These are phyloP conservation scores for Trametes punicea DNA, from an alignment of 768 basidiomycete species.

Conservation along the genomic window DNA sequence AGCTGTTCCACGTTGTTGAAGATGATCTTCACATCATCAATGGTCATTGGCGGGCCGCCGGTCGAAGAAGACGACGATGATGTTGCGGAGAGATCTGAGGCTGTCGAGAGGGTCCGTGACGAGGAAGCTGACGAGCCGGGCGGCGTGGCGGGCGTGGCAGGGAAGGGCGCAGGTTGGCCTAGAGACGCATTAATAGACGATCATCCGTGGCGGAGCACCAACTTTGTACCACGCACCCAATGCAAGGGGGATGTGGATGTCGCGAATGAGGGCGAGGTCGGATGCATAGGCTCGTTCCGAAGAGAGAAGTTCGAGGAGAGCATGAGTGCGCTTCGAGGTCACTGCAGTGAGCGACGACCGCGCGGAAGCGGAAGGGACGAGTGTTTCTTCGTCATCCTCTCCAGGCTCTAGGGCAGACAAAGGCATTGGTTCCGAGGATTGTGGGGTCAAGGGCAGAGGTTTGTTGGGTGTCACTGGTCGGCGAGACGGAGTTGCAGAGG, in stretches of 20 bases:
- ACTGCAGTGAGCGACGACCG: constrained; percentile 15
- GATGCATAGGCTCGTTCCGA: constrained; percentile 81
- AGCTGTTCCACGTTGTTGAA: constrained; percentile 78
- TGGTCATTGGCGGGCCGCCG: constrained; percentile 59
- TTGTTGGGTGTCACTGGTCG: constrained; percentile 31
- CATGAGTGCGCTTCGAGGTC: constrained; percentile 71
- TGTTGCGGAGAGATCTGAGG: constrained; percentile 42
- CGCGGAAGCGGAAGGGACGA: constrained; percentile 13
- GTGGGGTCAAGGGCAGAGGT: constrained; percentile 32
- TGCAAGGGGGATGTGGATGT: constrained; percentile 76
- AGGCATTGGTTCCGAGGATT: constrained; percentile 19
- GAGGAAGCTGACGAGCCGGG: constrained; percentile 50
- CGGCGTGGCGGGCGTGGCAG: constrained; percentile 30
- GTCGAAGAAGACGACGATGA: constrained; percentile 27
- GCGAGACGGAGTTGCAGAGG: constrained; percentile 9
- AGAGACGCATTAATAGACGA: constrained; percentile 14
- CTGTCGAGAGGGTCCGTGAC: constrained; percentile 50
- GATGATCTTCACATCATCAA: constrained; percentile 65
- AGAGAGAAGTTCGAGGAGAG: constrained; percentile 71
- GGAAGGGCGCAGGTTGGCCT: constrained; percentile 43
- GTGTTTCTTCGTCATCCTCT: constrained; percentile 18
- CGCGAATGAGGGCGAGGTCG: constrained; percentile 76
- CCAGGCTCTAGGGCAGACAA: constrained; percentile 8
- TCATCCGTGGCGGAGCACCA: background rate
- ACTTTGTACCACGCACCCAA: constrained; percentile 47